Conservation (phyloP, 306 rosid genomes). For the Quercus parvula region DNA sequence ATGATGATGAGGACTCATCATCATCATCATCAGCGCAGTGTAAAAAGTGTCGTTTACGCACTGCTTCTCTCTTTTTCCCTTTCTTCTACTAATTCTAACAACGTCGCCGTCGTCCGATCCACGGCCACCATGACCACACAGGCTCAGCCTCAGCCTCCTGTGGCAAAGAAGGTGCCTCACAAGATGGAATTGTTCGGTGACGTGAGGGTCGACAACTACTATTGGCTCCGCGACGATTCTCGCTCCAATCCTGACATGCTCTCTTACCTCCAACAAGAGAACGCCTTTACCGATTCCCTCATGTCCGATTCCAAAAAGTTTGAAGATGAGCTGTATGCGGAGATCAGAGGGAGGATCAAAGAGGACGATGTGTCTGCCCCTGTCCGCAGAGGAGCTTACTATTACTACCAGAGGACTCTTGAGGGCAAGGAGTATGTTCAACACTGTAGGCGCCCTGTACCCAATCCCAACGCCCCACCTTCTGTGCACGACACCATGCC, state of each 20-base stretch:
- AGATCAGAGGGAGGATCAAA: constrained; percentile 76
- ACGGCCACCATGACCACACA: constrained; percentile 26
- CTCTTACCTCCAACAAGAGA: constrained; percentile 64
- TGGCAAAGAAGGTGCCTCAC: constrained; percentile 75
- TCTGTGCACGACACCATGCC: constrained; percentile 72
- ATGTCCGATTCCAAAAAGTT: constrained; percentile 71
- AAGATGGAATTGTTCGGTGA: constrained; percentile 75
- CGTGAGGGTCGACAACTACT: constrained; percentile 71
- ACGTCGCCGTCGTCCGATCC: not conserved
- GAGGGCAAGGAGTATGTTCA: constrained; percentile 82
- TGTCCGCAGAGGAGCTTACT: constrained; percentile 58
- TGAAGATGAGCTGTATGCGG: constrained; percentile 67
- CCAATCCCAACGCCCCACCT: constrained; percentile 36
- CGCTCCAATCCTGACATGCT: constrained; percentile 66
- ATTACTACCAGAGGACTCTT: constrained; percentile 64
- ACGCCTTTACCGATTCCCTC: constrained; percentile 50
- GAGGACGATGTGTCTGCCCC: constrained; percentile 82
- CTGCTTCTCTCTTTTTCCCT: no score
- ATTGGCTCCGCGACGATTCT: constrained; percentile 92
- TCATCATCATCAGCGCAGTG: no score
- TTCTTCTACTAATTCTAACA: no score
- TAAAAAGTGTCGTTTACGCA: no score
- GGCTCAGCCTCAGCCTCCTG: constrained; percentile 35
- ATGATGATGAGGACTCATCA: no score
- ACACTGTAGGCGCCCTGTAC: constrained; percentile 58